phyloP scores from a whole-genome alignment of 176 grass and related monocot species.

The Oryza meyeriana region DNA sequence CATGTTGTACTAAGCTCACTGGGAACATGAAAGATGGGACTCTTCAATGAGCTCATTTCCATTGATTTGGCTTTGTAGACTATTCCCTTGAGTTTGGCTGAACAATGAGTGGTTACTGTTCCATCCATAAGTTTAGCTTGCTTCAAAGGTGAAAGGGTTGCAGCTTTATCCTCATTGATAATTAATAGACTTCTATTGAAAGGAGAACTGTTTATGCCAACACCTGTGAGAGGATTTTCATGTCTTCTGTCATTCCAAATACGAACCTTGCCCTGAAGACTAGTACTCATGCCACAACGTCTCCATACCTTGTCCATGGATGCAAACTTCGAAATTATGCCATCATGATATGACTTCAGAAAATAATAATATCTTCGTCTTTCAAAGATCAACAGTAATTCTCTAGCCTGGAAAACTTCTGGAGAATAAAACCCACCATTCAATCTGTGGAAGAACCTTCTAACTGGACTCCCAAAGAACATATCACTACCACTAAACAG shows the following conservation, averaged over 20 bases:
- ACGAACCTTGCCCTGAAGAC: conserved; percentile 44
- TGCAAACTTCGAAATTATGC: conserved; percentile 48
- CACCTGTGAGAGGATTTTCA: conserved; percentile 40
- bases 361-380: conserved; percentile 61
- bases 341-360: conserved; percentile 65
- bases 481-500: conserved; percentile 52
- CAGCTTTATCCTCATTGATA: conserved; percentile 5
- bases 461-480: conserved; percentile 72
- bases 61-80: conserved; percentile 33
- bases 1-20: conserved; percentile 13
- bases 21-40: conserved; percentile 20
- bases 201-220: conserved; percentile 47
- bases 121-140: conserved; percentile 39
- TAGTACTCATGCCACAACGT: conserved; percentile 26
- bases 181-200: conserved; percentile 34
- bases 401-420: conserved; percentile 60
- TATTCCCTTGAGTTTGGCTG: conserved; percentile 40
- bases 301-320: conserved; percentile 45
- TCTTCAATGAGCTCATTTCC: conserved; percentile 35
- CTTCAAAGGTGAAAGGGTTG: conserved; percentile 38
- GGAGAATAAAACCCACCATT: conserved; percentile 78
- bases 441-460: conserved; percentile 47
- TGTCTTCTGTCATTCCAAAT: conserved; percentile 32
- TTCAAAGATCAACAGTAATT: conserved; percentile 49
- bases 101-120: conserved; percentile 16